These are phyloP conservation scores for Aspergillus quadrilineatus DNA, from an alignment of 2,329 filamentous ascomycete species.

Conservation along the genomic window DNA sequence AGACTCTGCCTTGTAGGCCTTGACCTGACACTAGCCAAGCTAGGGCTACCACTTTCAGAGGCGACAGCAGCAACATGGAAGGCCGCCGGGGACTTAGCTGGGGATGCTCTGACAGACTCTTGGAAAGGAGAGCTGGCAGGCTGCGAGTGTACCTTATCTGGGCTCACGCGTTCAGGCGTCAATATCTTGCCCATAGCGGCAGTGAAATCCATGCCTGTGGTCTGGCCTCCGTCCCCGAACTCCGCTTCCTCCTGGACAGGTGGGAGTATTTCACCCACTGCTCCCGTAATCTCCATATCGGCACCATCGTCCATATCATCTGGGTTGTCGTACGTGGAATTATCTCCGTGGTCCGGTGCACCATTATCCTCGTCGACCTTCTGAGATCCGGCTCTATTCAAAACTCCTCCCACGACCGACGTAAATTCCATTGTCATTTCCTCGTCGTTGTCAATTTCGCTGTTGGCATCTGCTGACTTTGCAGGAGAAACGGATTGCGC, in stretches of 20 bases:
- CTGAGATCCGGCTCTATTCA: constrained; percentile 28
- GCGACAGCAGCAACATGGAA: constrained; percentile 42
- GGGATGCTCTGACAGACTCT: constrained; percentile 34
- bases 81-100: constrained; percentile 26
- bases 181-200: constrained; percentile 64
- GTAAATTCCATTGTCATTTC: constrained; percentile 52
- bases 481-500: constrained; percentile 26
- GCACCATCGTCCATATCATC: constrained; percentile 33
- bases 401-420: constrained; percentile 44
- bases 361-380: constrained; percentile 16
- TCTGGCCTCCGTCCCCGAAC: constrained; percentile 43
- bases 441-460: constrained; percentile 40
- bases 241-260: constrained; percentile 42
- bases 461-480: constrained; percentile 29
- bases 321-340: constrained; percentile 24
- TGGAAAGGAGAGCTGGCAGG: constrained; percentile 49
- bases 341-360: constrained; percentile 22
- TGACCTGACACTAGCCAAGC: constrained; percentile 53
- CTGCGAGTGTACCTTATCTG: constrained; percentile 51
- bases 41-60: constrained; percentile 56
- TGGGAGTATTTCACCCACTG: constrained; percentile 46
- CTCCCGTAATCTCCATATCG: constrained; percentile 62
- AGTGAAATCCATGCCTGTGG: constrained; percentile 68
- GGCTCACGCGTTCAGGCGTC: constrained; percentile 38
- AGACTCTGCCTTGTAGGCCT: constrained; percentile 50